Evolutionary conservation across 2,329 filamentous ascomycete genomes (phyloP).

Genomic region (Aspergillus spinulosporus): DNA sequence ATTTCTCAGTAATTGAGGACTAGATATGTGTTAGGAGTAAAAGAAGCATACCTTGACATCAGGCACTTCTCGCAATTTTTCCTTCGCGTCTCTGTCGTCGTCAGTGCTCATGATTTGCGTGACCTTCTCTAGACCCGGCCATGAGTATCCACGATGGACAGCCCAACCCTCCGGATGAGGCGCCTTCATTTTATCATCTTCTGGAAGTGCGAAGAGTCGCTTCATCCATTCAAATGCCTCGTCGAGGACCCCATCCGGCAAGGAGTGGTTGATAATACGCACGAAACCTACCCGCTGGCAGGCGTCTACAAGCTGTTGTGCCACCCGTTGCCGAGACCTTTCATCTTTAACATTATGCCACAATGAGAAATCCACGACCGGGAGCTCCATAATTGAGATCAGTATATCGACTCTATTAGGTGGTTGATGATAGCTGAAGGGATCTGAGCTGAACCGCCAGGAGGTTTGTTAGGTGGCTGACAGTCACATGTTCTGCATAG

Average conservation of each 20-base stretch:
- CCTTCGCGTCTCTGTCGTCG: conserved; percentile 44
- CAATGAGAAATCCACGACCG: conserved; percentile 42
- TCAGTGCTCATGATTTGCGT: conserved; percentile 47
- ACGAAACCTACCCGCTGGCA: conserved; percentile 51
- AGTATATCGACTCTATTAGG: background rate
- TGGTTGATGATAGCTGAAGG: background rate
- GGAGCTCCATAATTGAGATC: conserved; percentile 30
- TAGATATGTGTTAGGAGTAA: background rate
- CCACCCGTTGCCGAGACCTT: conserved; percentile 33
- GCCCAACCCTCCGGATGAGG: conserved; percentile 52
- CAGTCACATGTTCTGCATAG: conserved; percentile 13
- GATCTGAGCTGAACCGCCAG: background rate
- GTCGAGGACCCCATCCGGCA: conserved; percentile 40
- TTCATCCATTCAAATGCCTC: conserved; percentile 49
- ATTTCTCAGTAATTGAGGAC: conserved; percentile 6
- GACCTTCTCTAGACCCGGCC: conserved; percentile 57
- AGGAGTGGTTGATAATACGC: conserved; percentile 52
- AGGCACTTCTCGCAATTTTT: conserved; percentile 47
- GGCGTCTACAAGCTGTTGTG: conserved; percentile 43
- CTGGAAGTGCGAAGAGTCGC: conserved; percentile 47
- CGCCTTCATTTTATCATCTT: conserved; percentile 50
- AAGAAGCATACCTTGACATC: conserved; percentile 52
- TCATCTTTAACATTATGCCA: conserved; percentile 34
- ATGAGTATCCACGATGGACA: conserved; percentile 58
- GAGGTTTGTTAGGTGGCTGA: background rate